Evolutionary conservation across 2,329 filamentous ascomycete genomes (phyloP), one percentile per base, ranked within the genome.

Genomic region (Coniochaeta hoffmannii): DNA sequence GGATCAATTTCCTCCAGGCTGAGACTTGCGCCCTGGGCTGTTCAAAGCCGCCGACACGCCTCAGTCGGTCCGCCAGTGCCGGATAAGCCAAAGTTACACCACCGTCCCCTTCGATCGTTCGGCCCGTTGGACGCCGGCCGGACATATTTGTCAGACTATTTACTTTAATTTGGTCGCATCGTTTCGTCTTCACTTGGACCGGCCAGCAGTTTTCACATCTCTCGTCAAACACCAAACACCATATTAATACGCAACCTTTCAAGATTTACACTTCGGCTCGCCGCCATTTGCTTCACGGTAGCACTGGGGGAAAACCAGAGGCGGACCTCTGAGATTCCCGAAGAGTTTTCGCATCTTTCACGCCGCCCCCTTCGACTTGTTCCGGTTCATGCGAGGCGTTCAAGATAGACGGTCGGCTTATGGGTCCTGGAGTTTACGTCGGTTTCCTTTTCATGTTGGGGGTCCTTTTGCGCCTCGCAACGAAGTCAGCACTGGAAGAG

Each of bases 231-330:
- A 61, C 63, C 62, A 61, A 64, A 65, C 61, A 62, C 53, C 58
- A 44, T 63, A 66, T 69, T 69, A 69, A 70, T 69, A 63, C 60
- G 59, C 59, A 62, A 65, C 65, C 59, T 60, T 59, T 60, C 55
- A 63, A 60, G 61, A 64, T 64, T 64, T 53, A 65, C 56, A 59
- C 59, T 57, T 60, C 58, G 68, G 68, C 68, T 68, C 67, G 60
- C 56, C 32, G 62, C 62, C 60, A 60, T 55, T 64, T 64, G 62
- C 61, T 64, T 65, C 62, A 60, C 62, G 64, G 62, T 38, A 64
- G 61, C 63, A 46, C 41, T 12, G 36, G 49, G 36, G 55, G 51
- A 53, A 44, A 54, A 26, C n/a, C n/a, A 55, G 28, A 41, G 58
- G 54, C 56, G 50, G 58, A 54, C 56, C 60, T 61, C 58, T 56